Evolutionary conservation across 2,329 filamentous ascomycete species (phyloP), one percentile per base, ranked within the genome.

Genomic region (Elsinoe batatas): DNA sequence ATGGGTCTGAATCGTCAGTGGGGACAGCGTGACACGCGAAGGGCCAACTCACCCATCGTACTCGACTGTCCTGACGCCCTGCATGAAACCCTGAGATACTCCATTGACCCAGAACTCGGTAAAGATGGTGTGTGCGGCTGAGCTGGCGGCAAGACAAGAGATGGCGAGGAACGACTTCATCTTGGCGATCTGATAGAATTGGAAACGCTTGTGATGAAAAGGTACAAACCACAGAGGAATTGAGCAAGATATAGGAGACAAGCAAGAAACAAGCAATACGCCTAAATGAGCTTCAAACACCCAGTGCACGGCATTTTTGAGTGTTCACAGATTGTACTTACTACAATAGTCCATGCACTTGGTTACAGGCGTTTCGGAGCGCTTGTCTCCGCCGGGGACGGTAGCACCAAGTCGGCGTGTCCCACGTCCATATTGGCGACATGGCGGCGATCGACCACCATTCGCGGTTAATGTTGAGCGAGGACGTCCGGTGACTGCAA

Each of bases 1-100:
- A 81, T 71, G 3, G 79, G 78, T 10, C 65, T 75, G 68, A 13
- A 17, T 81, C 83, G 63, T 49, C 1, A 77, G 77, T 20, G 33
- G n/a, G 26, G 7, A 38, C 22, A 10, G 18, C 32, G 13, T 15
- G 13, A 3, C n/a, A 17, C n/a, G 46, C 11, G 4, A 8, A 35
- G 15, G 30, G 26, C n/a, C 20, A 13, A 26, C 47, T 17, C 18
- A 51, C 47, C 47, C 47, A 35, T 51, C 47, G 15, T 51, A 51
- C 33, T 51, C 33, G 47, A 51, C 47, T 22, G 47, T 51, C 38
- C 51, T 42, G 0, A 77, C 56, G 51, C 79, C 73, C 35, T 74
- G 76, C 60, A 78, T 81, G 32, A 56, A 50, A 32, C 55, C 57
- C 67, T 68, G 69, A 61, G 76, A 54, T 5, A 71, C 71, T 53